Conservation (phyloP, 768 basidiomycete species). For the Suillus bovinus region DNA sequence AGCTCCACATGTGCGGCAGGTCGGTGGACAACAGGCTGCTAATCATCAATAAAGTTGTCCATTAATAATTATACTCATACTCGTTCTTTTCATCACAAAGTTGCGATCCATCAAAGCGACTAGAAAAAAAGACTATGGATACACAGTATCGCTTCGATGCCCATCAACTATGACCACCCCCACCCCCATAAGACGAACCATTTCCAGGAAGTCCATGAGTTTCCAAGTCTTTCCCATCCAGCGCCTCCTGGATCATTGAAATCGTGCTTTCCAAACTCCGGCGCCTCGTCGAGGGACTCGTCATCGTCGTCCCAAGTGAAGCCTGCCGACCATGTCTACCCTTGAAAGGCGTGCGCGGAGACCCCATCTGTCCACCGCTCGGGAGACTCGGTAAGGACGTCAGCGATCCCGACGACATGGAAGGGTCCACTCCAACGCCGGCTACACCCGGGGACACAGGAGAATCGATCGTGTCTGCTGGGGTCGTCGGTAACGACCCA, state of each 20-base stretch:
- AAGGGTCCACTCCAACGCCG: constrained; percentile 42
- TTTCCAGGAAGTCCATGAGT: constrained; percentile 22
- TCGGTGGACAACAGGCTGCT: not conserved
- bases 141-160: constrained; percentile 1
- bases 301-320: constrained; percentile 75
- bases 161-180: constrained; percentile 2
- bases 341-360: constrained; percentile 49
- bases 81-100: not conserved
- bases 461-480: constrained; percentile 43
- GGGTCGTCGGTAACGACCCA: constrained; percentile 51
- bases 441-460: constrained; percentile 47
- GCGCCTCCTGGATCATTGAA: constrained; percentile 89
- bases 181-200: constrained; percentile 17
- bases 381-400: constrained; percentile 23
- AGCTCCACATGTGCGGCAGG: not conserved
- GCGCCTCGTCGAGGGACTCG: constrained; percentile 88
- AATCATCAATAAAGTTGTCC: not conserved
- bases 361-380: constrained; percentile 18
- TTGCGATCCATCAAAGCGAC: not conserved
- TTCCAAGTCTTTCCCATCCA: constrained; percentile 67
- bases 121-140: not conserved
- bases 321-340: constrained; percentile 51
- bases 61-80: constrained; percentile 2
- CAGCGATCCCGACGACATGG: constrained; percentile 21
- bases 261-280: constrained; percentile 94